Evolutionary conservation across 192 early-diverging fungal species (phyloP), one percentile per base, ranked within the genome.

Genomic region (Coemansia sp.): DNA sequence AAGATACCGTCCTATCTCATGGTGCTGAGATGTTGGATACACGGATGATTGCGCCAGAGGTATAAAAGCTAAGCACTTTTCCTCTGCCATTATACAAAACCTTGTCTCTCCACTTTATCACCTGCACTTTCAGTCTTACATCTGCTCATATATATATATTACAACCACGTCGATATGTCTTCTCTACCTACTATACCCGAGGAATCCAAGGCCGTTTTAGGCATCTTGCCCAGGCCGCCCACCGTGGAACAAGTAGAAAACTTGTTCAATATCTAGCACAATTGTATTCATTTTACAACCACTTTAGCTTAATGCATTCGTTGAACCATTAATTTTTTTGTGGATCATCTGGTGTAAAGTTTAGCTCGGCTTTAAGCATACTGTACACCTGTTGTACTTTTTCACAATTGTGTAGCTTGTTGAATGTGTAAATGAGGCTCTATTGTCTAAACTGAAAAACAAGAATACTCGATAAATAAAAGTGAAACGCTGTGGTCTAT

Each of bases 161-260:
- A 31, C 15, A 7, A 31, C 3, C 15, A 31, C 27, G 6, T 34
- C 53, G 31, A 17, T 27, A 53, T 57, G 53, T 32, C 53, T 17
- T 15, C 11, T 31, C 29, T 17, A 32, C 12, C 29, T 10, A 15
- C 53, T 14, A 57, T 15, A 11, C 29, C 53, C 14, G 14, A 31
- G 12, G 53, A 57, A 7, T 32, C 53, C 55, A 34, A 34, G 55
- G 23, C 32, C 27, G 27, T 58, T 15, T 58, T 6, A 17, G 29
- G 55, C 5, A 32, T 58, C 25, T 12, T 58, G 14, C 55, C 55
- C 55, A 58, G 32, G 55, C 55, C 55, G 31, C 55, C 55, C 29
- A 58, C 55, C 1, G 55, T 34, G 12, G 55, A 58, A 31, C 55
- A 58, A 58, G 55, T 58, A 31, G 55, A 58, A 11, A 58, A 12